Base-by-base conservation (phyloP, 208 protist genomes). In the Leptomonas seymouri region DNA sequence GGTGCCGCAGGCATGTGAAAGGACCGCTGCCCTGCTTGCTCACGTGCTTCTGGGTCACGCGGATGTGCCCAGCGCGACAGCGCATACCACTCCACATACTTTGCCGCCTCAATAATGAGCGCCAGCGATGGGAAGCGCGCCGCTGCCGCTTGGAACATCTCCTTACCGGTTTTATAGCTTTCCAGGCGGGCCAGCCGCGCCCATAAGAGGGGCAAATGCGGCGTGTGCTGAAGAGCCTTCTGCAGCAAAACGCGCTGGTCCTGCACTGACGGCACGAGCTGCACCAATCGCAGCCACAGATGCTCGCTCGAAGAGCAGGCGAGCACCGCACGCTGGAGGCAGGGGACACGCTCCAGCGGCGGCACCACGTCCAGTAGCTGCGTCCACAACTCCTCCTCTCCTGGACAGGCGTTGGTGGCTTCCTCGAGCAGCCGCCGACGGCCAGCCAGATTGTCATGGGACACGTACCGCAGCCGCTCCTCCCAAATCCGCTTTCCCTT, bases 401-500 rank as follows among this genome's bases (percentile, higher is more conserved):
- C 34, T 2, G 76, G 76, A 58, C 86, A 93, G 5, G 79, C 71
- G 9, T 57, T 50, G 9, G 82, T 86, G 16, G 91, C 91, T 55
- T 96, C 82, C 67, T 93, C 87, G 15, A 93, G 76, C 23, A 93
- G 41, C 4, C 76, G 78, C 1, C 87, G 82, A 16, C 82, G 81
- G 1, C 74, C 81, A 6, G 77, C 77, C 12, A 76, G 20, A 31
- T 84, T 76, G 28, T 83, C 73, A 14, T 72, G 74, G 16, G 48
- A 34, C 8, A 67, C 18, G 62, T 85, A 79, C 27, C 77, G 50
- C 21, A 95, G 70, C 14, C 81, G 76, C 81, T 95, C 90, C 54
- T 82, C 75, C 90, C 90, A 95, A 64, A 95, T 93, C 28, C 81
- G 75, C 34, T 80, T 76, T 16, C 87, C 90, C 57, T 86, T 82